Conservation (phyloP, 768 basidiomycete species). For the Naganishia kalamii region DNA sequence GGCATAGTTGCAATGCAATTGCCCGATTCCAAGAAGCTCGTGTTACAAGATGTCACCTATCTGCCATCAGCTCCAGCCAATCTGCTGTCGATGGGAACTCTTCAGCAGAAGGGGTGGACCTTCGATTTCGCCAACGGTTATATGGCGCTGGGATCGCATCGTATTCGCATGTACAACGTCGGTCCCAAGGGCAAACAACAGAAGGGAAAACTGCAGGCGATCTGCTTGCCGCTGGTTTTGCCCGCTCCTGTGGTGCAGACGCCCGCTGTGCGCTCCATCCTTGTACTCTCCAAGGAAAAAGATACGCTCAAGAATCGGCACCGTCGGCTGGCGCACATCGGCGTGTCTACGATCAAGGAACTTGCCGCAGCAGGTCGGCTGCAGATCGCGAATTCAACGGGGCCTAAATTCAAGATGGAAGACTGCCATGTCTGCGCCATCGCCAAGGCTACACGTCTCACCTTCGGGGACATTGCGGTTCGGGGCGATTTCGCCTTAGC, state of each 20-base stretch:
- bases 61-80: constrained; percentile 3
- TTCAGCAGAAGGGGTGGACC: constrained; percentile 11
- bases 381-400: not conserved
- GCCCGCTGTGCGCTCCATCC: not conserved
- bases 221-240: not conserved
- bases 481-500: constrained; percentile 10
- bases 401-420: constrained; percentile 7
- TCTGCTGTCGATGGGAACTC: not conserved
- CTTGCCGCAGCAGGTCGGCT: not conserved
- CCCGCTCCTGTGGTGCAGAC: not conserved
- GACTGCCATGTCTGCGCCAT: constrained; percentile 24
- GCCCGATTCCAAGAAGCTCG: not conserved
- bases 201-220: constrained; percentile 3
- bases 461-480: constrained; percentile 15
- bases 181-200: constrained; percentile 5
- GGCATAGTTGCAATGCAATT: not conserved
- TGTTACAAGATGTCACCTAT: constrained; percentile 5
- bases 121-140: not conserved
- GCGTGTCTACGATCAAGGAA: constrained; percentile 14
- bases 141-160: not conserved
- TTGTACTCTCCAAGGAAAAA: not conserved
- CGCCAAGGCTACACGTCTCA: constrained; percentile 19
- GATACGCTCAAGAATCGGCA: constrained; percentile 21
- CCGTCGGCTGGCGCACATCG: constrained; percentile 17
- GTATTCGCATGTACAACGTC: not conserved